Conservation (phyloP, 2,329 filamentous ascomycete species). For the Raffaelea deltoideospora region DNA sequence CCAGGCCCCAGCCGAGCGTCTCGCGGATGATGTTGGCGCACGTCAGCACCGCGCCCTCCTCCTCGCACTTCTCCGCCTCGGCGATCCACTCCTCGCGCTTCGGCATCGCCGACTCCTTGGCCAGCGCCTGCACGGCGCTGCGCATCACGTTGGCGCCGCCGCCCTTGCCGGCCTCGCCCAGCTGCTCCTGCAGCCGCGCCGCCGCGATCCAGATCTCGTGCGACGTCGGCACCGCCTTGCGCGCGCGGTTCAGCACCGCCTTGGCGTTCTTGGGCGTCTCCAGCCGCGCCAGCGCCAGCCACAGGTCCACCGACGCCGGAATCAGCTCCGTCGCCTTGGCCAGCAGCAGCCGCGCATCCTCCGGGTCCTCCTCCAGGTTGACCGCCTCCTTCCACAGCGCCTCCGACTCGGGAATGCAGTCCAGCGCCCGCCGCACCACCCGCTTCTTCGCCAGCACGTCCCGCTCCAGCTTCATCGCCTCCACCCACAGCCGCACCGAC, state of each 20-base stretch:
- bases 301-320: conserved; percentile 82
- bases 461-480: conserved; percentile 84
- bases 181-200: conserved; percentile 75
- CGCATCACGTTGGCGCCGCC: conserved; percentile 82
- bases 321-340: conserved; percentile 95
- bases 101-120: conserved; percentile 86
- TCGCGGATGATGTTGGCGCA: conserved; percentile 83
- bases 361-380: conserved; percentile 81
- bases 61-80: conserved; percentile 88
- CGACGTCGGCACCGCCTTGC: conserved; percentile 84
- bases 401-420: conserved; percentile 87
- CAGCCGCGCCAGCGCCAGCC: conserved; percentile 82
- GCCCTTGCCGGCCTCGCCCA: conserved; percentile 37
- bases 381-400: conserved; percentile 97
- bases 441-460: conserved; percentile 77
- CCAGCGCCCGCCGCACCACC: conserved; percentile 78
- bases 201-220: conserved; percentile 96
- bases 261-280: conserved; percentile 86
- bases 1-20: conserved; percentile 81
- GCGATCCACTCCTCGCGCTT: conserved; percentile 95
- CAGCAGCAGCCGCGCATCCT: conserved; percentile 74
- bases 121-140: conserved; percentile 74
- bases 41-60: conserved; percentile 74
- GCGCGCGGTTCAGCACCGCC: conserved; percentile 85
- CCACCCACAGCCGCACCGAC: conserved; percentile 83